These are phyloP conservation scores for Acephala macrosclerotiorum DNA, from an alignment of 2,329 filamentous ascomycete genomes.

Conservation along the genomic window DNA sequence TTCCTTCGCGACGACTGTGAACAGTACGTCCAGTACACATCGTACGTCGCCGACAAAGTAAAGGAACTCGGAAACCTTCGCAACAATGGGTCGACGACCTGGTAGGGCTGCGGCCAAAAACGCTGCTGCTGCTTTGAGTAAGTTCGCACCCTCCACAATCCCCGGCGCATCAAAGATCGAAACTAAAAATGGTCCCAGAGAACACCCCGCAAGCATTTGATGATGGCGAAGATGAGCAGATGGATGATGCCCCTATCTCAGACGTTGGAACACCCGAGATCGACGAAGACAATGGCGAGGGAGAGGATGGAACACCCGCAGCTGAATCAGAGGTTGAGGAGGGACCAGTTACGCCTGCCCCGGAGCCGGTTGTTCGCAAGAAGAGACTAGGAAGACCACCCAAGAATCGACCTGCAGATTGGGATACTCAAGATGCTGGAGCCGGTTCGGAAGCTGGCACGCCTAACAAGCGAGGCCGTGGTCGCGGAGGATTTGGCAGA, in stretches of 20 bases:
- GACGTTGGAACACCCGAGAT: conserved; percentile 40
- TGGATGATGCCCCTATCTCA: conserved; percentile 48
- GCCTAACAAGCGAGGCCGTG: conserved; percentile 66
- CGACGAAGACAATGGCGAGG: conserved; percentile 56
- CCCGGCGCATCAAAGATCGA: conserved; percentile 29
- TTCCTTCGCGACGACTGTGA: background rate
- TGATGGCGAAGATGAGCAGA: conserved; percentile 54
- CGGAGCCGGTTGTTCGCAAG: conserved; percentile 70
- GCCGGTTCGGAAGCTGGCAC: conserved; percentile 56
- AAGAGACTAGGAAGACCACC: conserved; percentile 83
- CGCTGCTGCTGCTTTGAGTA: conserved; percentile 61
- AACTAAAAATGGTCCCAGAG: conserved; percentile 46
- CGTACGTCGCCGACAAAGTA: conserved; percentile 1
- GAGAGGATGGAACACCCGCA: conserved; percentile 50
- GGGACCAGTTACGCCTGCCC: conserved; percentile 42
- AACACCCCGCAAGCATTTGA: conserved; percentile 55
- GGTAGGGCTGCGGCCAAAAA: conserved; percentile 61
- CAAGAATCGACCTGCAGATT: conserved; percentile 83
- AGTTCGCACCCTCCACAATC: conserved; percentile 38
- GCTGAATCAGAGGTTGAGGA: conserved; percentile 59
- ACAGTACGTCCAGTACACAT: background rate
- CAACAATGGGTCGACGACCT: conserved; percentile 53
- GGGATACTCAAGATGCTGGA: conserved; percentile 67
- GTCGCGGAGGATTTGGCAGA: conserved; percentile 62
- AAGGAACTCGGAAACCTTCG: conserved; percentile 8